Evolutionary conservation across 495 filamentous ascomycete genomes (phyloP), one percentile per base, ranked within the genome.

Genomic region (Penicillium subrubescens): DNA sequence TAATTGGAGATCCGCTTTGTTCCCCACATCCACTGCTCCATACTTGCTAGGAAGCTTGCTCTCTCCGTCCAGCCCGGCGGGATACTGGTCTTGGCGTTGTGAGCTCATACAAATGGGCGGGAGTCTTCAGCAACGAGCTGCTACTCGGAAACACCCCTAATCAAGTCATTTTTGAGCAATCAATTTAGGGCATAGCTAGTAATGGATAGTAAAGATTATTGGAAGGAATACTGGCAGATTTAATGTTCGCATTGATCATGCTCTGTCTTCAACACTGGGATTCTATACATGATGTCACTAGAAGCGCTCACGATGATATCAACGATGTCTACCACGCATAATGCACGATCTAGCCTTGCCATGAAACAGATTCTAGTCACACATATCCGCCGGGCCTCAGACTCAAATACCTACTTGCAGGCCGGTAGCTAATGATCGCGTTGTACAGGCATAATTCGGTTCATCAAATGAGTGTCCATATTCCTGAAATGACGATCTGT

Each of bases 211-310:
- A 44, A 21, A n/a, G 10, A 44, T 21, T 7, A 44, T 3, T 3
- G 17, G 8, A n/a, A 3, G n/a, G 21, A 44, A 19, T 3, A 12
- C 14, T 21, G 19, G 21, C 12, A 10, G 48, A 31, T 31, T 31
- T n/a, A n/a, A 25, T 14, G 15, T 52, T 52, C 48, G 48, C n/a
- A 31, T 29, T 29, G 27, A 52, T 21, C 5, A 15, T 52, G 12
- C 10, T 7, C 48, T 29, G 48, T 11, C 48, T 51, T 31, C 23
- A 52, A 31, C 8, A 4, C 17, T 17, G 5, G 21, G 0, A 33
- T 8, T 5, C 31, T 19, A 23, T 17, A 34, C 54, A 67, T 63
- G 57, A 67, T 67, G 65, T 67, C 60, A 67, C 33, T 25, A 60
- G 17, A 31, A 46, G 25, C 59, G 19, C 55, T 62, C 6, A 17